Base-by-base conservation (phyloP, 73 alveolate genomes). In the Paramecium octaurelia region DNA sequence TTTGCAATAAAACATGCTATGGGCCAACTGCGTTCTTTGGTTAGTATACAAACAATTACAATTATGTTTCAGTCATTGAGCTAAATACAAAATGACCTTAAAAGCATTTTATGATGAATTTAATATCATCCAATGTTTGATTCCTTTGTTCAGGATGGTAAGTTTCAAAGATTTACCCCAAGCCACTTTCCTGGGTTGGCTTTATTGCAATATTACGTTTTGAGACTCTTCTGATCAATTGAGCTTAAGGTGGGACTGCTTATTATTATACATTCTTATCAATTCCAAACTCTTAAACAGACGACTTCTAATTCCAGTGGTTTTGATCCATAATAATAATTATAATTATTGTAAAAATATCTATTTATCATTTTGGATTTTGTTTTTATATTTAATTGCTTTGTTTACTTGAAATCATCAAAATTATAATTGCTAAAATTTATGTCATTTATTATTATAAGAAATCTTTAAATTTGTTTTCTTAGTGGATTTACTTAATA, bases 1-100 rank as follows among this genome's bases (percentile, higher is more conserved):
- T 8, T 68, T 50, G 23, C 93, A 87, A 35, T 87, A 87, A 59
- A 87, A 87, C 93, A 87, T 87, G 11, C 70, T 76, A 14, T 87
- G 31, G 10, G 86, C 93, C 21, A 87, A 60, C 21, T 71, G 42
- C 10, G 84, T 46, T 57, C 93, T 87, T 23, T 40, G 18, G n/a
- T 76, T 18, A 76, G 46, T 43, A 12, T 20, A 42, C 42, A 40
- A 29, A n/a, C 18, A n/a, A 20, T 36, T 77, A 77, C 90, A 77
- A 77, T 36, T 40, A 43, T 43, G 75, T 40, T 77, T 77, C 90
- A 42, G 40, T 42, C 71, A 77, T 43, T 7, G 75, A 36, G 71
- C 73, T 43, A 31, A 77, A 77, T 16, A 77, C 75, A 77, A 77
- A 77, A 77, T 77, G 90, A 3, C 71, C 29, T 18, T 77, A 43